These are phyloP conservation scores for Spizellomyces punctatus DNA, from an alignment of 192 early-diverging fungal genomes.

Conservation along the genomic window DNA sequence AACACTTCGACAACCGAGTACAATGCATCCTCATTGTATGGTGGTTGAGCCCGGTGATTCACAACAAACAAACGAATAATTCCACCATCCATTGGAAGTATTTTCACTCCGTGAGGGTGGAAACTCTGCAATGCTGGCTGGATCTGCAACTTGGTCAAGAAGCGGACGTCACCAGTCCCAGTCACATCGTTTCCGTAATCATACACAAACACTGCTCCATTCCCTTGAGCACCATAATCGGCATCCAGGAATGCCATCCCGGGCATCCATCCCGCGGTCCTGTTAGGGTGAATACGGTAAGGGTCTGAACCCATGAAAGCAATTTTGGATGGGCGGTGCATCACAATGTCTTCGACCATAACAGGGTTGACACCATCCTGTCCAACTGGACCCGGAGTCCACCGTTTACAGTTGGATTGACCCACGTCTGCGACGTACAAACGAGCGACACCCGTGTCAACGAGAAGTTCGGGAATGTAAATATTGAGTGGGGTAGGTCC, in stretches of 20 bases:
- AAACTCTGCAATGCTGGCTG: conserved; percentile 12
- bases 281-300: neutral
- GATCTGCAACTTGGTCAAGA: conserved; percentile 20
- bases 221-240: conserved; percentile 14
- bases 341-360: conserved; percentile 23
- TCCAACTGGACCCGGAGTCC: conserved; percentile 8
- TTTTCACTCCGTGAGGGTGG: conserved; percentile 23
- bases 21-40: conserved; percentile 9
- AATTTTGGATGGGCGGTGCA: conserved; percentile 10
- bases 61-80: conserved; percentile 18
- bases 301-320: conserved; percentile 25
- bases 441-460: conserved; percentile 11
- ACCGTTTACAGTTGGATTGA: conserved; percentile 11
- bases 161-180: conserved; percentile 5
- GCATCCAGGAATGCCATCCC: conserved; percentile 21
- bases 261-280: conserved; percentile 24
- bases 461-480: conserved; percentile 5
- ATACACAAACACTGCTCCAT: conserved; percentile 18
- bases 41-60: conserved; percentile 22
- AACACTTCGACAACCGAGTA: conserved; percentile 28
- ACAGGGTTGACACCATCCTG: conserved; percentile 8
- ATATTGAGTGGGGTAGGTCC: conserved; percentile 1
- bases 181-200: conserved; percentile 8
- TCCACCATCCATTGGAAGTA: neutral
- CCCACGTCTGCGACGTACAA: conserved; percentile 19